Percentiles rank a stretch among this genome's conserved stretches.
These are phyloP conservation scores for Candida sonorensis DNA, from an alignment of 805 yeast species.

Conservation along the genomic window DNA sequence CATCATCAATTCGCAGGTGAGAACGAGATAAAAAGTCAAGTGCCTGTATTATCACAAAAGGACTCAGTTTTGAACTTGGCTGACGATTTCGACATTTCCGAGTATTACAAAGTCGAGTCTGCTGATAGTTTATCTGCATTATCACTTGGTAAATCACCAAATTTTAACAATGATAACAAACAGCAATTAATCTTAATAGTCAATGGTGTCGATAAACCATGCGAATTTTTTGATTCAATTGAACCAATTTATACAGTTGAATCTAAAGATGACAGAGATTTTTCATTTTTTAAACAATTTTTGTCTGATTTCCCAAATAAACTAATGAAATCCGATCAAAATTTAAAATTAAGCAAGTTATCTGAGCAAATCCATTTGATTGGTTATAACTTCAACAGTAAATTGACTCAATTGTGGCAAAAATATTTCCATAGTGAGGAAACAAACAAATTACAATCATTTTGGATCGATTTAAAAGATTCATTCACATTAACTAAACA, in stretches of 20 bases:
- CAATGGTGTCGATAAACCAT: constrained; percentile 35
- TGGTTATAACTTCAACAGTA: constrained; percentile 9
- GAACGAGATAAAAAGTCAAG: no score
- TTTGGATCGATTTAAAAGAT: constrained; percentile 31
- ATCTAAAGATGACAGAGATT: constrained; percentile 15
- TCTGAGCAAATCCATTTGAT: constrained; percentile 23
- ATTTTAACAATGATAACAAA: constrained; percentile 7
- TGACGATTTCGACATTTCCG: constrained; percentile 36
- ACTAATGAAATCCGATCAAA: constrained; percentile 8
- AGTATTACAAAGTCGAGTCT: constrained; percentile 29
- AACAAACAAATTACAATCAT: constrained; percentile 26
- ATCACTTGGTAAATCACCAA: constrained; percentile 14
- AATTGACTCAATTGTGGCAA: constrained; percentile 18
- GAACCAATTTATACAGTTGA: constrained; percentile 18
- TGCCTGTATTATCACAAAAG: constrained; percentile 15
- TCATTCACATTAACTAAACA: constrained; percentile 7
- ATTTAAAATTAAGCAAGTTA: constrained; percentile 14
- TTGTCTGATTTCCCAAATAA: constrained; percentile 21
- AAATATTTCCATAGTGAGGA: constrained; percentile 20
- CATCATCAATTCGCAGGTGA: no score
- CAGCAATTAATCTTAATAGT: constrained; percentile 33
- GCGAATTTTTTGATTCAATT: constrained; percentile 18
- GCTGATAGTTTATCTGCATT: constrained; percentile 17
- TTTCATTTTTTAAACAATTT: constrained; percentile 13
- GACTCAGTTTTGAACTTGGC: constrained; percentile 39